These are phyloP conservation scores for Ascoidea asiatica DNA, from an alignment of 805 yeast species.

Conservation along the genomic window DNA sequence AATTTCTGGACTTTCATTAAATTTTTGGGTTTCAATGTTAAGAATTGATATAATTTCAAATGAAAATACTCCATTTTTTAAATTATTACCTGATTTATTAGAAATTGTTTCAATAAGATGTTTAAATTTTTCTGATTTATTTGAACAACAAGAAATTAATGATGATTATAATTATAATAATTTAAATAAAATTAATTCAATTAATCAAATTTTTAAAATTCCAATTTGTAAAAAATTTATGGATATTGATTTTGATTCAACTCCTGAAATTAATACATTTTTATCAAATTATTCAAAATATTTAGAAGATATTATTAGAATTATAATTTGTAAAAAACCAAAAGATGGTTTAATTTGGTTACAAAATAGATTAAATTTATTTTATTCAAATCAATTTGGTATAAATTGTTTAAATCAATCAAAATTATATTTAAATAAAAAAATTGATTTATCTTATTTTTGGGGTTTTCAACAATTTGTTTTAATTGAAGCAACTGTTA, in stretches of 20 bases:
- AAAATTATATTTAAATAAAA: slow-evolving; percentile 40
- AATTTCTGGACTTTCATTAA: slow-evolving; percentile 81
- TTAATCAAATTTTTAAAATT: neutral
- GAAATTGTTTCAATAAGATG: slow-evolving; percentile 70
- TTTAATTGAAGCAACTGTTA: slow-evolving; percentile 76
- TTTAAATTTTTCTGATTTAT: slow-evolving; percentile 55
- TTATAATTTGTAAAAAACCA: slow-evolving; percentile 77
- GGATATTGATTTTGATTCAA: slow-evolving; percentile 80
- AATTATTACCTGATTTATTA: slow-evolving; percentile 51
- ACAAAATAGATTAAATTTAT: slow-evolving; percentile 54
- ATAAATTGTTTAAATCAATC: slow-evolving; percentile 41
- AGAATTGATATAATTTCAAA: slow-evolving; percentile 60
- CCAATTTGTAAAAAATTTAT: slow-evolving; percentile 44
- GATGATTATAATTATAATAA: neutral
- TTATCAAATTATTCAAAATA: slow-evolving; percentile 69
- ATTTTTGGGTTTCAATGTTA: slow-evolving; percentile 86
- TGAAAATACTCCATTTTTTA: slow-evolving; percentile 8
- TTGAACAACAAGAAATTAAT: slow-evolving; percentile 34
- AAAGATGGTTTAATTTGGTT: slow-evolving; percentile 75
- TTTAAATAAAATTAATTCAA: too few species aligned
- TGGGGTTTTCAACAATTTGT: slow-evolving; percentile 73
- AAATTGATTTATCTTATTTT: slow-evolving; percentile 51
- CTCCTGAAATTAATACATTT: slow-evolving; percentile 66
- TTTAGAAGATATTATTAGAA: slow-evolving; percentile 82
- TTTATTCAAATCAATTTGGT: slow-evolving; percentile 63